A percentile compares a stretch with the other conserved stretches of the same genome.
phyloP scores from a whole-genome alignment of 352 stramenopile genomes.

The Globisporangium cederbergense region DNA sequence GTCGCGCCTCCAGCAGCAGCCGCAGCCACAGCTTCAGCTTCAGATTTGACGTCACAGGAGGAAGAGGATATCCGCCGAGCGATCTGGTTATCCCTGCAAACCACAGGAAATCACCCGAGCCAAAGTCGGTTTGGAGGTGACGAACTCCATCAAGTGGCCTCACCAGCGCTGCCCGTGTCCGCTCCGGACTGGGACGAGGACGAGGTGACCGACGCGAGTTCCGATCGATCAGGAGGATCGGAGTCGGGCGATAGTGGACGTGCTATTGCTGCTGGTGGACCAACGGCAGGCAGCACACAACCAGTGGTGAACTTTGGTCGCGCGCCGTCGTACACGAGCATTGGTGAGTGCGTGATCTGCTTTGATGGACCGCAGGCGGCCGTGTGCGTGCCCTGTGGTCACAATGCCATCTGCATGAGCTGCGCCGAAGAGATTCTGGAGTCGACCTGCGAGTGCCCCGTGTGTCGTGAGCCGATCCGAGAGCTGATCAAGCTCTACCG shows the following conservation, averaged over 20 bases:
- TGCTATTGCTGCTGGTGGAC: not conserved
- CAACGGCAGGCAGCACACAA: not conserved
- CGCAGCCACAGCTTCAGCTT: not conserved
- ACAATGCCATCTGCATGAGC: conserved; percentile 80
- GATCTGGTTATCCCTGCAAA: conserved; percentile 54
- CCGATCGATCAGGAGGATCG: not conserved
- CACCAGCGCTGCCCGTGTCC: conserved; percentile 30
- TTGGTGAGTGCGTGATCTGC: conserved; percentile 76
- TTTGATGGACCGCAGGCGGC: conserved; percentile 71
- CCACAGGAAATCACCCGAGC: conserved; percentile 5
- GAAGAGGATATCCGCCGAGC: conserved; percentile 52
- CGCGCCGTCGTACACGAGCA: conserved; percentile 36
- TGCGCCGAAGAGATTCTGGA: conserved; percentile 70
- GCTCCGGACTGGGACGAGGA: conserved; percentile 46
- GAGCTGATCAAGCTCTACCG: conserved; percentile 81
- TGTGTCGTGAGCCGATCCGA: conserved; percentile 62
- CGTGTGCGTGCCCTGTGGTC: conserved; percentile 77
- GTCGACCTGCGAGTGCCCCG: conserved; percentile 57
- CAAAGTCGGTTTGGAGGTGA: not conserved
- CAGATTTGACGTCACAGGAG: conserved; percentile 22
- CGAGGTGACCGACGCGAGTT: not conserved
- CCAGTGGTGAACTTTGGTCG: conserved; percentile 35
- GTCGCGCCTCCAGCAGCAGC: not conserved
- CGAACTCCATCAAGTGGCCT: conserved; percentile 5
- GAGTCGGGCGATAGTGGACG: conserved; percentile 6